Evolutionary conservation across 1,284 basidiomycete species (phyloP).

Genomic region (Chalciporus sp.): DNA sequence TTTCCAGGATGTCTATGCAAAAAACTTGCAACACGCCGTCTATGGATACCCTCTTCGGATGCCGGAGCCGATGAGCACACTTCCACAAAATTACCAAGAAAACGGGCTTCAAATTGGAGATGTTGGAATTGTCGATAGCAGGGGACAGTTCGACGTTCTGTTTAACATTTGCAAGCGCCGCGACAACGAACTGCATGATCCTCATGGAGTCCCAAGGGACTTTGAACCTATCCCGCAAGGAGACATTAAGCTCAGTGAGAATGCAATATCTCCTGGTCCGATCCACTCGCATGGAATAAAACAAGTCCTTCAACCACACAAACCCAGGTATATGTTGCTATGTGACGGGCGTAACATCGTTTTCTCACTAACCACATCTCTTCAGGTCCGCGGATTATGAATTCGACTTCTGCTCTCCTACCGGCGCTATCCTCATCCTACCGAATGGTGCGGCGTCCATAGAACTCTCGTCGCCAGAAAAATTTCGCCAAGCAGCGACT

Average conservation of each 20-base stretch:
- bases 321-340: background rate
- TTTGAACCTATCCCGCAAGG: background rate
- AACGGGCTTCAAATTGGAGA: constrained; percentile 14
- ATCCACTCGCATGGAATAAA: background rate
- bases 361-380: background rate
- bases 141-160: background rate
- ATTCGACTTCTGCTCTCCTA: background rate
- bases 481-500: background rate
- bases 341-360: background rate
- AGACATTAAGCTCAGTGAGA: background rate
- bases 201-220: background rate
- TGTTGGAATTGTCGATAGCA: background rate
- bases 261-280: background rate
- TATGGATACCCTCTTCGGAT: constrained; percentile 11
- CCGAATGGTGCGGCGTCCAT: background rate
- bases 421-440: background rate
- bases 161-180: constrained; percentile 4
- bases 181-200: background rate
- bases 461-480: background rate
- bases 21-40: too few species aligned
- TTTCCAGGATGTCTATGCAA: background rate
- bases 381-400: background rate
- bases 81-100: background rate
- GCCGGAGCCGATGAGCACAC: constrained; percentile 1
- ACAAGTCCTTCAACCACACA: background rate